These are phyloP conservation scores for Eucalyptus erythrocorys DNA, from an alignment of 345 rosid genomes.

Conservation along the genomic window DNA sequence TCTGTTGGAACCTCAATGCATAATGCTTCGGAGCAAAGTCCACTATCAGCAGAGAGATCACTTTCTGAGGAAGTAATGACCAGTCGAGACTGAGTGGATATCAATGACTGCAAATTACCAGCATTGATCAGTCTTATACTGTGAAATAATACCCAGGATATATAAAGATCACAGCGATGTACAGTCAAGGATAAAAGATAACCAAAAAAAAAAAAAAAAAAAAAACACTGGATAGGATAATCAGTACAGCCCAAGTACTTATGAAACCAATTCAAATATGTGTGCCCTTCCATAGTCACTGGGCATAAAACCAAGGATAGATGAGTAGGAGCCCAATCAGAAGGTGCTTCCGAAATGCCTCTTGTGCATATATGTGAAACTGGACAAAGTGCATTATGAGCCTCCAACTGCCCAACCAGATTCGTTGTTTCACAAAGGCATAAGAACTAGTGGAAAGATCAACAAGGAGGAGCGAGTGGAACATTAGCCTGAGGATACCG, in stretches of 20 bases:
- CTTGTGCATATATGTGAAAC: background rate
- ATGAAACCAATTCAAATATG: background rate
- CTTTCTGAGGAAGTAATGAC: slow-evolving; percentile 69
- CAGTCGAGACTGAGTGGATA: slow-evolving; percentile 82
- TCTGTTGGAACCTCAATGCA: slow-evolving; percentile 78
- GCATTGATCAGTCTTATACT: background rate
- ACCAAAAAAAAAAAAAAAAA: too few relatives aligned
- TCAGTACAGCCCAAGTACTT: background rate
- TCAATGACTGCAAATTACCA: slow-evolving; percentile 58
- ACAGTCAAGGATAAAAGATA: background rate
- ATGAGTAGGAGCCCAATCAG: background rate
- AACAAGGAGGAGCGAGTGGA: background rate
- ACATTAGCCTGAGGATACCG: background rate
- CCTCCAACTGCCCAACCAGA: background rate
- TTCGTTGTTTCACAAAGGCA: background rate
- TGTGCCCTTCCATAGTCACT: background rate
- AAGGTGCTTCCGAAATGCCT: background rate
- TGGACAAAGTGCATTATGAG: background rate
- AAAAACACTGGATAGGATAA: background rate
- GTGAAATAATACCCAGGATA: background rate
- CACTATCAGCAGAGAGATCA: slow-evolving; percentile 40
- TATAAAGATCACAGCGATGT: background rate
- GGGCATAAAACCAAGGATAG: background rate
- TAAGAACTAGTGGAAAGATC: background rate
- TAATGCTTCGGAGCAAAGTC: slow-evolving; percentile 72